Percentiles rank a stretch among this genome's conserved stretches.
These are phyloP conservation scores for Phaseolus lunatus DNA, from an alignment of 306 rosid species.

Conservation along the genomic window DNA sequence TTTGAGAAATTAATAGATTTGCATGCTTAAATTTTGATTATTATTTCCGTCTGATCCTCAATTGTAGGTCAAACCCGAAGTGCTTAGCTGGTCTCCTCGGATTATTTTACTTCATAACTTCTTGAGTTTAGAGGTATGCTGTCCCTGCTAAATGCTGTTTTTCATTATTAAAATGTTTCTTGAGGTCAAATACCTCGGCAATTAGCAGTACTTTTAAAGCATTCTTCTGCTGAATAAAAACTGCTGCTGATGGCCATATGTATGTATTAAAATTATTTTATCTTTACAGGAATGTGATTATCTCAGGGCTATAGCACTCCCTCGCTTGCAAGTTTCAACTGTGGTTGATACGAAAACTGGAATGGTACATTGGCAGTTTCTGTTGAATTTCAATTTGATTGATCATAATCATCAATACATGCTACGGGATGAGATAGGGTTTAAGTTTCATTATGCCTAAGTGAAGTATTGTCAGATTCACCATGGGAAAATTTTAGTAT, in stretches of 20 bases:
- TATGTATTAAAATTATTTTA: slow-evolving; percentile 36
- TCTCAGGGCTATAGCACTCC: slow-evolving; percentile 79
- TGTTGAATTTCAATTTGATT: slow-evolving; percentile 30
- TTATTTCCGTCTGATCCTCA: slow-evolving; percentile 22
- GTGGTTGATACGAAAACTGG: slow-evolving; percentile 95
- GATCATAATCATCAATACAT: slow-evolving; percentile 21
- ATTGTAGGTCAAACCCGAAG: slow-evolving; percentile 85
- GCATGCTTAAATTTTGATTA: slow-evolving; percentile 30
- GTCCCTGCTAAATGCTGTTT: slow-evolving; percentile 32
- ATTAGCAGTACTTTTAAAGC: slow-evolving; percentile 21
- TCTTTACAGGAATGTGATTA: slow-evolving; percentile 87
- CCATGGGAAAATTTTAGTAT: slow-evolving; percentile 6
- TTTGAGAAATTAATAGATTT: slow-evolving; percentile 33
- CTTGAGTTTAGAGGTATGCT: slow-evolving; percentile 78
- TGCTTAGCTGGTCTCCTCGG: slow-evolving; percentile 95
- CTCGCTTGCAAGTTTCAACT: slow-evolving; percentile 88
- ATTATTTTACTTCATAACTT: slow-evolving; percentile 88
- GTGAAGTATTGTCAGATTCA: slow-evolving; percentile 10
- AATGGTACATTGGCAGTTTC: slow-evolving; percentile 60
- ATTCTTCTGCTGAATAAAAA: slow-evolving; percentile 37
- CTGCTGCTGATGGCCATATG: background rate
- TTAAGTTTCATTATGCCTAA: slow-evolving; percentile 30
- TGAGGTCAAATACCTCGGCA: background rate
- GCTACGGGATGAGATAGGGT: slow-evolving; percentile 2
- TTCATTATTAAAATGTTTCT: slow-evolving; percentile 29